These are phyloP conservation scores for Kickxella alabastrina DNA, from an alignment of 192 early-diverging fungal genomes.

Conservation along the genomic window DNA sequence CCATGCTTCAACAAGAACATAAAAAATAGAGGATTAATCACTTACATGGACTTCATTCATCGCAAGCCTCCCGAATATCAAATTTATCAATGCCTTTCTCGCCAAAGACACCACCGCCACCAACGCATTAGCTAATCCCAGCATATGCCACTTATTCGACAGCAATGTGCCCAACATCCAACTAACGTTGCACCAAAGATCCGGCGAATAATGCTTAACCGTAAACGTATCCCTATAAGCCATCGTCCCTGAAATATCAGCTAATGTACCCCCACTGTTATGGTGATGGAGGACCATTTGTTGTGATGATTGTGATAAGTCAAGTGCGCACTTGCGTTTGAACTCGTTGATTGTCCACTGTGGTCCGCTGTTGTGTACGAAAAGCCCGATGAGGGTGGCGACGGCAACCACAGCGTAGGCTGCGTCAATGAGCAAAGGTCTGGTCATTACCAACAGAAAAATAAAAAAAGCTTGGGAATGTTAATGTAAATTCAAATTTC, in stretches of 20 bases:
- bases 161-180: conserved; percentile 40
- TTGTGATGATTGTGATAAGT: conserved; percentile 30
- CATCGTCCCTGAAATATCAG: conserved; percentile 4
- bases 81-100: conserved; percentile 45
- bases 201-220: conserved; percentile 37
- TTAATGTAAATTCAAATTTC: too few species aligned
- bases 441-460: not conserved
- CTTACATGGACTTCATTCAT: conserved; percentile 50
- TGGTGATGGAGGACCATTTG: not conserved
- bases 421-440: conserved; percentile 25
- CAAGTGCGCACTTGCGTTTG: conserved; percentile 36
- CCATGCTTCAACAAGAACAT: conserved; percentile 1
- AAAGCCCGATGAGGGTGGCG: conserved; percentile 28
- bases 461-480: too few species aligned
- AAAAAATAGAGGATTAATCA: conserved; percentile 1
- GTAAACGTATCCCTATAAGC: conserved; percentile 45
- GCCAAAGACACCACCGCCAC: conserved; percentile 44
- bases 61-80: conserved; percentile 43
- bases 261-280: conserved; percentile 8
- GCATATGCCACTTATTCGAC: conserved; percentile 50
- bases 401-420: conserved; percentile 39
- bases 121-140: conserved; percentile 48
- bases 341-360: conserved; percentile 47
- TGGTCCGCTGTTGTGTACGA: conserved; percentile 15
- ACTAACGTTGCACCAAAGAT: conserved; percentile 49